Evolutionary conservation across 495 filamentous ascomycete genomes (phyloP).

Genomic region (Neurospora terricola): DNA sequence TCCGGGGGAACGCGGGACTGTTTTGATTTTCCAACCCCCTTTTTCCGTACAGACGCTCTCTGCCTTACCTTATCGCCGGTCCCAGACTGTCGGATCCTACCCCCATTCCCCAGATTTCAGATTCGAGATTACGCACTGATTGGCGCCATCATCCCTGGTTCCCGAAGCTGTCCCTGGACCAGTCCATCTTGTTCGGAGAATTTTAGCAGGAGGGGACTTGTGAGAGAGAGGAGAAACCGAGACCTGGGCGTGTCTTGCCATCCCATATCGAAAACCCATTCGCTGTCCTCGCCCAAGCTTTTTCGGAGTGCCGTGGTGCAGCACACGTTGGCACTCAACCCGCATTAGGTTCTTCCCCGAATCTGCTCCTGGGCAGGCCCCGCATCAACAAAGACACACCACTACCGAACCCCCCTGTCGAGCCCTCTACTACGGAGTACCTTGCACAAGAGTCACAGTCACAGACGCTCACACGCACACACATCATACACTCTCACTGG

Average conservation of each 20-base stretch:
- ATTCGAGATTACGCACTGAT: conserved; percentile 40
- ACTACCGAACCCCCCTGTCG: not conserved
- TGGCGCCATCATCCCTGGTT: conserved; percentile 27
- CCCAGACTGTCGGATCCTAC: conserved; percentile 38
- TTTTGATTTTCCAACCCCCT: conserved; percentile 15
- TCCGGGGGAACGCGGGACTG: conserved; percentile 18
- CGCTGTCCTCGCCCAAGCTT: not conserved
- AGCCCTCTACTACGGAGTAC: not conserved
- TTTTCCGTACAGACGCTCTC: not conserved
- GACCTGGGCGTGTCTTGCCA: not conserved
- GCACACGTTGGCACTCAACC: not conserved
- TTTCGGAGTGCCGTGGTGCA: not conserved
- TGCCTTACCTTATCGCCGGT: conserved; percentile 26
- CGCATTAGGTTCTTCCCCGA: not conserved
- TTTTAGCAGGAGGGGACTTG: conserved; percentile 6
- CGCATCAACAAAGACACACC: not conserved
- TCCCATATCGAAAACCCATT: not conserved
- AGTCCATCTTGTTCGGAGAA: conserved; percentile 12
- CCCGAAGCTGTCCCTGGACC: conserved; percentile 14
- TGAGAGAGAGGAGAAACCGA: not conserved
- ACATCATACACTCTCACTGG: not conserved
- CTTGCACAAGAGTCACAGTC: not conserved
- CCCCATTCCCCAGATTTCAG: conserved; percentile 17
- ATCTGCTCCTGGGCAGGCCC: not conserved
- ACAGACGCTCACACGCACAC: not conserved